Conservation (phyloP, 768 basidiomycete genomes). For the Tricholoma furcatifolium region DNA sequence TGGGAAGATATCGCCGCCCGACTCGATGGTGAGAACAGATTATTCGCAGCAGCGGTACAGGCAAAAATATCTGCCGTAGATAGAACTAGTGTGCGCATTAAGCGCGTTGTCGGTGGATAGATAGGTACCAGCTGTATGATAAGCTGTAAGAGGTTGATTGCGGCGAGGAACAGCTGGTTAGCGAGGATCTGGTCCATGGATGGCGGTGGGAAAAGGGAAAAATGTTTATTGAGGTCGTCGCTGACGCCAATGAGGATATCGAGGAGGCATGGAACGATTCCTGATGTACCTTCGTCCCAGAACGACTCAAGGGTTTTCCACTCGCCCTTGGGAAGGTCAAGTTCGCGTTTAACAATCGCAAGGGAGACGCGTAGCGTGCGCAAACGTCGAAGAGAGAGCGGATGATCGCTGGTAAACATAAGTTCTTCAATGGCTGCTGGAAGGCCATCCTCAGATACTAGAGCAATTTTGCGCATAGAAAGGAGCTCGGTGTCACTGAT, state of each 20-base stretch:
- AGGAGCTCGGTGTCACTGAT: conserved; percentile 62
- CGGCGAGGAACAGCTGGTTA: conserved; percentile 55
- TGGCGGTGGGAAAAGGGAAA: conserved; percentile 38
- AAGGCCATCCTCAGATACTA: conserved; percentile 69
- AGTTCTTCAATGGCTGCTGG: conserved; percentile 64
- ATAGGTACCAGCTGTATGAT: conserved; percentile 42
- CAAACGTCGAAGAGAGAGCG: conserved; percentile 50
- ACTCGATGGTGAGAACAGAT: conserved; percentile 37
- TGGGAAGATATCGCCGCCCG: conserved; percentile 41
- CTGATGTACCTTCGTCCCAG: conserved; percentile 61
- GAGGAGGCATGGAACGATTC: conserved; percentile 55
- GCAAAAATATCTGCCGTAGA: conserved; percentile 55
- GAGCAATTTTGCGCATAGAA: conserved; percentile 58
- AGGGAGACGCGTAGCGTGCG: conserved; percentile 64
- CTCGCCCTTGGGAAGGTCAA: conserved; percentile 53
- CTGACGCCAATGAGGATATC: conserved; percentile 48
- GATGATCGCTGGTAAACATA: conserved; percentile 43
- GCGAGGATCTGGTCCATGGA: conserved; percentile 40
- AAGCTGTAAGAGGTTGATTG: conserved; percentile 53
- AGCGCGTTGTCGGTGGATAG: conserved; percentile 51
- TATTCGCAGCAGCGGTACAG: conserved; percentile 47
- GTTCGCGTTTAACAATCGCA: conserved; percentile 51
- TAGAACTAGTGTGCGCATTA: conserved; percentile 41
- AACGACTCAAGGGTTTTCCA: conserved; percentile 53
- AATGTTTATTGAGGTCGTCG: conserved; percentile 54